Conservation (phyloP, 2,329 filamentous ascomycete species). For the Neodidymelliopsis sp. region DNA sequence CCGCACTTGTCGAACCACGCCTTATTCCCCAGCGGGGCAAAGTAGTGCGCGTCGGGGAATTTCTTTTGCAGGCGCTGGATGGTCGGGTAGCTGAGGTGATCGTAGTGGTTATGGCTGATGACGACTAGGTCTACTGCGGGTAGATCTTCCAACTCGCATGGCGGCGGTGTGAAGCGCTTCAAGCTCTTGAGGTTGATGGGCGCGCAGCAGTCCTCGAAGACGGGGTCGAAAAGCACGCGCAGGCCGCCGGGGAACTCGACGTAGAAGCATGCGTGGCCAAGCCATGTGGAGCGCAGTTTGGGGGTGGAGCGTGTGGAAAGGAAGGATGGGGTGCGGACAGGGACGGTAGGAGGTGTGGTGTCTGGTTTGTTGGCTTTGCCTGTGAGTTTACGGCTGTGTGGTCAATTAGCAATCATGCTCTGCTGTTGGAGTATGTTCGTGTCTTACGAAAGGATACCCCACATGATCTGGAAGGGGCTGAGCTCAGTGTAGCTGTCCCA, state of each 20-base stretch:
- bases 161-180: conserved; percentile 78
- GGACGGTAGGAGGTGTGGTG: conserved; percentile 70
- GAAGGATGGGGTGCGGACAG: conserved; percentile 72
- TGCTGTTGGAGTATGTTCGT: neutral
- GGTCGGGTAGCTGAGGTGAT: conserved; percentile 83
- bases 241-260: conserved; percentile 88
- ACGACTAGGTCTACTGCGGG: conserved; percentile 76
- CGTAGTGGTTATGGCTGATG: conserved; percentile 92
- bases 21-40: conserved; percentile 83
- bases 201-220: conserved; percentile 87
- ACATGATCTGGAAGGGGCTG: conserved; percentile 42
- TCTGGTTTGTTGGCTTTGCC: conserved; percentile 65
- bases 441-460: conserved; percentile 49
- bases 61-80: conserved; percentile 73
- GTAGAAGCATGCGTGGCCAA: conserved; percentile 93
- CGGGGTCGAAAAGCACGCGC: conserved; percentile 90
- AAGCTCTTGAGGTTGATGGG: conserved; percentile 75
- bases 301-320: conserved; percentile 65
- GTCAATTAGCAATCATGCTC: neutral
- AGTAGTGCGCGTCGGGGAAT: conserved; percentile 84
- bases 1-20: conserved; percentile 79
- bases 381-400: conserved; percentile 54
- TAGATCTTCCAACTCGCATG: conserved; percentile 80
- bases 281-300: conserved; percentile 85
- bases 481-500: conserved; percentile 62